phyloP scores from a whole-genome alignment of 2,329 filamentous ascomycete species.

The Phoma sp. region DNA sequence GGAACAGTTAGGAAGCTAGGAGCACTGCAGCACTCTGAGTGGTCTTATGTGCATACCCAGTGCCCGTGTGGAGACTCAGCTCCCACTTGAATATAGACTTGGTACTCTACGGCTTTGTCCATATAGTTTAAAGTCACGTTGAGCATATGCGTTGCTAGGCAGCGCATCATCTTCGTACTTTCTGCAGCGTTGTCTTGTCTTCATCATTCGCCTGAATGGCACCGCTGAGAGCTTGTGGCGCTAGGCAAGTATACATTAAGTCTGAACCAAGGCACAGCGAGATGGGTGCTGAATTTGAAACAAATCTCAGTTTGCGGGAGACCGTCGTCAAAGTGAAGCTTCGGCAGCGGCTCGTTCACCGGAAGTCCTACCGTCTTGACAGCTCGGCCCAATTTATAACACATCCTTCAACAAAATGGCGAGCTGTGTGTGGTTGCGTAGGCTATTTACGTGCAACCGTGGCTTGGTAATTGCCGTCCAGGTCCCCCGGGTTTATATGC shows the following conservation, averaged over 20 bases:
- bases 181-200: neutral
- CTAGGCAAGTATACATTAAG: too few species aligned
- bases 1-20: neutral
- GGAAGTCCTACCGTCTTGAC: too few species aligned
- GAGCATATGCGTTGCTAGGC: too few species aligned
- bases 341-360: neutral
- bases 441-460: too few species aligned
- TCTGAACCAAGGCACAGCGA: neutral
- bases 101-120: too few species aligned
- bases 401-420: too few species aligned
- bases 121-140: too few species aligned
- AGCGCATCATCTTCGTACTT: neutral
- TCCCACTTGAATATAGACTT: neutral
- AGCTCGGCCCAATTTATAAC: too few species aligned
- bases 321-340: neutral
- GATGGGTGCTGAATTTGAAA: neutral
- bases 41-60: neutral
- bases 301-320: neutral
- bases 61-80: neutral
- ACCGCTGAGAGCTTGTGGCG: neutral
- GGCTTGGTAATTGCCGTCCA: too few species aligned
- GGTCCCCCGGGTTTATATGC: neutral
- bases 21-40: neutral
- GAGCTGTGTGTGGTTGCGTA: too few species aligned
- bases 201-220: too few species aligned